These are phyloP conservation scores for Hypsizygus marmoreus DNA, from an alignment of 768 basidiomycete species.

Conservation along the genomic window DNA sequence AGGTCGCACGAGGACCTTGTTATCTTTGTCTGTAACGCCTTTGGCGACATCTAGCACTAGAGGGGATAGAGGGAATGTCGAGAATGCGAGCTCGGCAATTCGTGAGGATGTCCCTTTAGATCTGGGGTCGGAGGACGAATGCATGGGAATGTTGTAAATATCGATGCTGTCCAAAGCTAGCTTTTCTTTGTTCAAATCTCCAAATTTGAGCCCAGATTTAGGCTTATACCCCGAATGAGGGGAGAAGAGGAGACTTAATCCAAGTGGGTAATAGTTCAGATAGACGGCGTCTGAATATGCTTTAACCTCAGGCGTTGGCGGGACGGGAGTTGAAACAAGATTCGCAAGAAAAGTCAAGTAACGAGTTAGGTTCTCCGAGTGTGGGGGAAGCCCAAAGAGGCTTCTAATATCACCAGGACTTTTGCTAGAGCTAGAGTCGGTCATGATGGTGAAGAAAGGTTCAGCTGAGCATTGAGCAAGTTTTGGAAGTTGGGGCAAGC, in stretches of 20 bases:
- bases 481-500: too few relatives aligned
- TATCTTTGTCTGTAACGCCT: conserved; percentile 36
- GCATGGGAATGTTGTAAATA: conserved; percentile 67
- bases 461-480: too few relatives aligned
- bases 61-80: conserved; percentile 58
- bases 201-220: conserved; percentile 40
- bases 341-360: conserved; percentile 43
- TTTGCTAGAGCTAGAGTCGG: neutral
- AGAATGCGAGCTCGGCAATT: conserved; percentile 55
- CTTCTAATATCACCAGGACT: conserved; percentile 21
- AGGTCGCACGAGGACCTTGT: conserved; percentile 36
- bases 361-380: conserved; percentile 41
- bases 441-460: conserved; percentile 4
- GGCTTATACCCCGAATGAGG: conserved; percentile 70
- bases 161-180: conserved; percentile 73
- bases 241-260: conserved; percentile 78
- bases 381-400: conserved; percentile 56
- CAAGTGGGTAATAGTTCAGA: conserved; percentile 79
- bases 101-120: conserved; percentile 34
- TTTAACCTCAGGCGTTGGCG: conserved; percentile 64
- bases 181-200: conserved; percentile 49
- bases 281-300: conserved; percentile 83
- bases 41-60: conserved; percentile 44
- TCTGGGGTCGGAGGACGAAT: conserved; percentile 28
- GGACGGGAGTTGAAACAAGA: conserved; percentile 19